Conservation (phyloP, 1,139 yeast genomes). For the Protomyces macrosporus region DNA sequence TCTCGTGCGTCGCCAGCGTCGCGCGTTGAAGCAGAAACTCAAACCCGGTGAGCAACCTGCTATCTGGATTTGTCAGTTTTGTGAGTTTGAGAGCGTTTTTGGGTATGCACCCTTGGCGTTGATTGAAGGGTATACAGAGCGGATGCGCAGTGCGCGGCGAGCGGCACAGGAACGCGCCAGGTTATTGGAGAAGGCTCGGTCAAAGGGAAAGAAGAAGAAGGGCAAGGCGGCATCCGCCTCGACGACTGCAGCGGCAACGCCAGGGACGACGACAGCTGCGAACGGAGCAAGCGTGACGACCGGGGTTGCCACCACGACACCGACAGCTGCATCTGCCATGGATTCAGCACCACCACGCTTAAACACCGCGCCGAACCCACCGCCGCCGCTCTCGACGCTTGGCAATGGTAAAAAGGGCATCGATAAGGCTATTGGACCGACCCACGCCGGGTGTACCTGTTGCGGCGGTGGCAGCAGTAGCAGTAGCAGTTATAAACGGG, state of each 20-base stretch:
- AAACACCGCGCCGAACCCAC: not conserved
- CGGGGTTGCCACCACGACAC: not conserved
- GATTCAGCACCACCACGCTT: not conserved
- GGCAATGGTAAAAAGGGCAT: slow-evolving; percentile 14
- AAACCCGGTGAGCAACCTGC: slow-evolving; percentile 22
- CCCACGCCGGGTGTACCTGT: slow-evolving; percentile 15
- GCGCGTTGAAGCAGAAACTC: slow-evolving; percentile 8
- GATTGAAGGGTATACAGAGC: slow-evolving; percentile 47
- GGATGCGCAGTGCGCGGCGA: slow-evolving; percentile 38
- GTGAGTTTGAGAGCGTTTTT: slow-evolving; percentile 57
- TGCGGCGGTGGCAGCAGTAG: slow-evolving; percentile 10
- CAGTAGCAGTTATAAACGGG: not conserved
- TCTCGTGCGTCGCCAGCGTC: slow-evolving; percentile 5
- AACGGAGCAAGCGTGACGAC: not conserved
- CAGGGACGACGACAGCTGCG: not conserved
- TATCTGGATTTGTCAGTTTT: slow-evolving; percentile 47
- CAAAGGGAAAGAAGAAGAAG: slow-evolving; percentile 29
- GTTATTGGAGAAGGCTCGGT: slow-evolving; percentile 33
- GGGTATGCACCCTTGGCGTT: slow-evolving; percentile 50
- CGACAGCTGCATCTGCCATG: not conserved
- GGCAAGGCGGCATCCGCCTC: not conserved
- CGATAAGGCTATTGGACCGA: slow-evolving; percentile 23
- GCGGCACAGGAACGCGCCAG: slow-evolving; percentile 31
- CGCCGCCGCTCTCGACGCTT: slow-evolving; percentile 2
- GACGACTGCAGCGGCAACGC: not conserved